Percentiles rank a stretch among this genome's conserved stretches.
phyloP scores from a whole-genome alignment of 441 rosid species.

The Populus hybrid region DNA sequence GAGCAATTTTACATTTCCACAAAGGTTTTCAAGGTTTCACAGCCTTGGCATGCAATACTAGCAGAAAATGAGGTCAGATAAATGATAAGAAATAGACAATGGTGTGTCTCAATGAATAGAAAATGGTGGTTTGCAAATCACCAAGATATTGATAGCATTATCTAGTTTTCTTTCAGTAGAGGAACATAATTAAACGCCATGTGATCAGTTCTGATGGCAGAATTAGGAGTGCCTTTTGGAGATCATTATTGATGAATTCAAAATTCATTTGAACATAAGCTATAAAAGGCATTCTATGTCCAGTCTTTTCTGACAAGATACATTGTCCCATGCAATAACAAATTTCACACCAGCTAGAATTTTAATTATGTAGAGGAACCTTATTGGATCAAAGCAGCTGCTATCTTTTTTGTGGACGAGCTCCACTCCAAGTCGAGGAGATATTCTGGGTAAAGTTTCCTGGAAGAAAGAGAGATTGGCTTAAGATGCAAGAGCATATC shows the following conservation, averaged over 20 bases:
- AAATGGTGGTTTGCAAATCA: background rate
- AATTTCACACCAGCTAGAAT: conserved; percentile 1
- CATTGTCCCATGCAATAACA: background rate
- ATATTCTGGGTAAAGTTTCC: conserved; percentile 76
- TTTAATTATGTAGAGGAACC: conserved; percentile 8
- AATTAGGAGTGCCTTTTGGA: background rate
- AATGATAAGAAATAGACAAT: background rate
- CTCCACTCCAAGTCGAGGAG: conserved; percentile 74
- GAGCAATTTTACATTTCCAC: background rate
- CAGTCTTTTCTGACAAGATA: background rate
- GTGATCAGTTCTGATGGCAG: background rate
- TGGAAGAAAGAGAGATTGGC: conserved; percentile 27
- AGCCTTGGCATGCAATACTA: background rate
- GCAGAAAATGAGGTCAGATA: background rate
- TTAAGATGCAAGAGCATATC: conserved; percentile 4
- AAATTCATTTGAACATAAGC: background rate
- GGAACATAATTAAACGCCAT: background rate
- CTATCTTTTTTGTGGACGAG: conserved; percentile 69
- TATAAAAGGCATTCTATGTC: background rate
- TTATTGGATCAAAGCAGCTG: conserved; percentile 52
- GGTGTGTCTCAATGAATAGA: background rate
- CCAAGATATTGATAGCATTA: background rate
- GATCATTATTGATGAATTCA: background rate
- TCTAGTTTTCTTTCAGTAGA: background rate
- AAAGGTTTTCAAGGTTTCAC: background rate